Base-by-base conservation (phyloP, 495 filamentous ascomycete species). In the Talaromyces liani region DNA sequence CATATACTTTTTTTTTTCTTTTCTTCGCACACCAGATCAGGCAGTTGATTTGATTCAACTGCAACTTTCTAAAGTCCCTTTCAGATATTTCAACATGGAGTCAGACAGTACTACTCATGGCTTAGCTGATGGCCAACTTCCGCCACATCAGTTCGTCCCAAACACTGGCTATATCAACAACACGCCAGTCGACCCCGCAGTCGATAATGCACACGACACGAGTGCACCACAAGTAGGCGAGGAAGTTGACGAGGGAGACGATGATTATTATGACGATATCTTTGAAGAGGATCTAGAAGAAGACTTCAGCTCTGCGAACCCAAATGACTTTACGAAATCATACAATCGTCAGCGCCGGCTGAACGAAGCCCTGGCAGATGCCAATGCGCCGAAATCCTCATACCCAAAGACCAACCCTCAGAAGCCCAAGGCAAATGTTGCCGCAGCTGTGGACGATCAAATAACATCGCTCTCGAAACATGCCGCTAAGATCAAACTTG, bases 401-500 rank as follows among this genome's bases (percentile, higher is more conserved):
- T 78, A 82, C 25, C 86, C 86, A n/a, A 90, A 90, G 72, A 85
- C 87, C 61, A 96, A 96, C 68, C 80, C 86, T 2, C 91, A 96
- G 70, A 93, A 91, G 69, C 92, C 93, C 0, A 84, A 80, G 4
- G 87, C 90, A 14, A 97, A 97, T 72, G 90, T 88, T 0, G 76
- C 82, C 34, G 84, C 91, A 2, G 84, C 84, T 12, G 78, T 97
- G 45, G 92, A 97, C 70, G 94, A 98, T 71, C 90, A 97, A 62
- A 86, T 96, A 34, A 85, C 87, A 6, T 87, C 87, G 22, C 78
- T 98, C 16, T 87, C 92, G 24, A 88, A 86, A 64, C 92, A 97
- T 77, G 92, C 94, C 0, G 85, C 77, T n/a, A 94, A 96, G 79
- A 90, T 98, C 65, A 88, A 87, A 66, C 83, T 98, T 12, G 87